phyloP scores from a whole-genome alignment of 2,329 filamentous ascomycete genomes.

The Nigrospora oryzae region DNA sequence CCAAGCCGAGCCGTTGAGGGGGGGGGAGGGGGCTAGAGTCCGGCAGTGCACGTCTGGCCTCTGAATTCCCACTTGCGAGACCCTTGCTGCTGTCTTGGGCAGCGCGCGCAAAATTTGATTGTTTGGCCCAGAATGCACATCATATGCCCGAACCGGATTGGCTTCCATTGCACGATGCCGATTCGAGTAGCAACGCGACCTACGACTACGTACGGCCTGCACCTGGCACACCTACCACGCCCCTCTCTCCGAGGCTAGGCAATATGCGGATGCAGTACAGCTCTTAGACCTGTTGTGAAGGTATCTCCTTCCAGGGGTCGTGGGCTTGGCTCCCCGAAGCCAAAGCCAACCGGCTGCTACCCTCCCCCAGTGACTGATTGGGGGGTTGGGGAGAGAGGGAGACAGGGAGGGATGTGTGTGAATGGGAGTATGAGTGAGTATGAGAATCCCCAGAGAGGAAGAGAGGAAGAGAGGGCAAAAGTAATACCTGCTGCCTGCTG shows the following conservation, averaged over 20 bases:
- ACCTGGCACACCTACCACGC: not conserved
- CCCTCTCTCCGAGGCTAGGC: not conserved
- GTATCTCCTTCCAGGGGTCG: no score
- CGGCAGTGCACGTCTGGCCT: not conserved
- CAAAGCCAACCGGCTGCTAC: no score
- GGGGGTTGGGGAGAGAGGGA: no score
- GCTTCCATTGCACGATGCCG: constrained; percentile 8
- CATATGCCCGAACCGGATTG: constrained; percentile 14
- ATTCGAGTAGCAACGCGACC: not conserved
- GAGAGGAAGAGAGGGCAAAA: no score
- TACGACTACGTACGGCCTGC: not conserved
- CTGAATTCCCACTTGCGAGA: not conserved
- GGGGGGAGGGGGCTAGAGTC: not conserved
- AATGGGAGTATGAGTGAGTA: no score
- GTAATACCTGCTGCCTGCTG: no score
- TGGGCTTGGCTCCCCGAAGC: no score
- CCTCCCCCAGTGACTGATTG: no score
- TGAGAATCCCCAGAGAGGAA: no score
- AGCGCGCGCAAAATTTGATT: not conserved
- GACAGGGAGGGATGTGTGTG: no score
- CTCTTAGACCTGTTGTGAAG: no score
- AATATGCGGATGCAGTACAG: no score
- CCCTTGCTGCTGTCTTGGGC: not conserved
- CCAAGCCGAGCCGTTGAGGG: not conserved
- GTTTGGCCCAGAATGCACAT: constrained; percentile 14